Base-by-base conservation (phyloP, 2,329 filamentous ascomycete species). In the Bretziella fagacearum region DNA sequence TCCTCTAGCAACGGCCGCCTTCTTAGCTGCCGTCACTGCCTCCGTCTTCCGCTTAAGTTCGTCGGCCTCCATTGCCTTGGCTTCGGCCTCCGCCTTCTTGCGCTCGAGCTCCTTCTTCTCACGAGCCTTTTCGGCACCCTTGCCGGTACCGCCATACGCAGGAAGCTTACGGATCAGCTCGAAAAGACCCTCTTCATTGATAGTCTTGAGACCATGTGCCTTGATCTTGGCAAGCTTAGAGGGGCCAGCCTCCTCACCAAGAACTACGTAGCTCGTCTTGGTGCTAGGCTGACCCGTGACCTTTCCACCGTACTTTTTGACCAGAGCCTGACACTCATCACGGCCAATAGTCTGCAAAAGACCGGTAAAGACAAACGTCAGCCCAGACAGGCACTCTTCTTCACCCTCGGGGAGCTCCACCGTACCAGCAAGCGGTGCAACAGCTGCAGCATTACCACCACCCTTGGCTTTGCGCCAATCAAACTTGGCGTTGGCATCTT, bases 321-420 rank as follows among this genome's bases (percentile, higher is more conserved):
- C 84, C 15, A 98, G 67, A 36, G 74, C 78, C 54, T 87, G 80
- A 1, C 77, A 89, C 55, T 94, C 86, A 4, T 93, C 86, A 51
- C 91, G 78, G 37, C 82, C 79, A 48, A 96, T 73, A 0, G 74
- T 79, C 51, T 83, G 74, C 32, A 96, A 67, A 20, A 95, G 71
- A 20, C 91, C 91, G 0, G 93, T 98, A 56, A 98, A 98, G 23
- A 98, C 91, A 58, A 98, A 98, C 0, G 77, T 82, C 47, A 96
- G 69, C 0, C 93, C 91, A 47, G 79, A 79, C 48, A 98, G 72
- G 58, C 91, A 98, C 55, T 95, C 93, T 8, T 91, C 84, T 45
- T 79, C 78, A 6, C 91, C 91, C 17, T 75, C 72, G 0, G 91
- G 91, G 43, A 95, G 65, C 13, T 93, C 84, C 25, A 69, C 75